Evolutionary conservation across 805 yeast genomes (phyloP), one percentile per base, ranked within the genome.

Genomic region (Starmerella bombicola): DNA sequence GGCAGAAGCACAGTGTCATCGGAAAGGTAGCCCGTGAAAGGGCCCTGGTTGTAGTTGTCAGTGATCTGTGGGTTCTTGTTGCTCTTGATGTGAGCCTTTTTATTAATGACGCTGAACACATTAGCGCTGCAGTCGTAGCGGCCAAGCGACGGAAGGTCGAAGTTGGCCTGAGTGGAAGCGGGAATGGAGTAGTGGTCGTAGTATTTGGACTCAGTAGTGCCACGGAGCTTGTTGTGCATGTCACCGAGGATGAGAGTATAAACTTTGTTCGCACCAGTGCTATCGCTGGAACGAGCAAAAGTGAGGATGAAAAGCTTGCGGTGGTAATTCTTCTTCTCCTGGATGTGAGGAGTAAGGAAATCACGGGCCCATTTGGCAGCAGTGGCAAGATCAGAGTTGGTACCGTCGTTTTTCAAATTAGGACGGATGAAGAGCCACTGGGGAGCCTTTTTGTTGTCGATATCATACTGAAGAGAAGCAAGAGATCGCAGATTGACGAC

Each of bases 371-470:
- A 71, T 38, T 49, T 43, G 30, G 70, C 70, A 18, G 74, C 66
- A 37, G 64, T 60, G 40, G 61, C 62, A 40, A 71, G 64, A 50
- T 62, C 67, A 31, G 69, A 49, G 56, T 67, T 72, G 46, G 71
- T 71, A 34, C 73, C 76, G 54, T 71, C 74, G 57, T 69, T 61
- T 43, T 70, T 59, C 69, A 69, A 65, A 60, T 70, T 70, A 42
- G 76, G 75, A 32, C 74, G 70, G 55, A 71, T 63, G 60, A 70
- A 63, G 47, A 62, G 48, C 69, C 70, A 71, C 62, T 71, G 75
- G 33, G 75, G 74, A 48, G 70, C 59, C 37, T 56, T 51, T 47
- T 66, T 53, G 50, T 58, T 53, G 26, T 52, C 54, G 43, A 67
- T 51, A 51, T 70, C 75, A 30, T 49, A 47, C 45, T 65, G 51